Conservation (phyloP, 169 alveolate genomes). For the Plasmodium yoelii region DNA sequence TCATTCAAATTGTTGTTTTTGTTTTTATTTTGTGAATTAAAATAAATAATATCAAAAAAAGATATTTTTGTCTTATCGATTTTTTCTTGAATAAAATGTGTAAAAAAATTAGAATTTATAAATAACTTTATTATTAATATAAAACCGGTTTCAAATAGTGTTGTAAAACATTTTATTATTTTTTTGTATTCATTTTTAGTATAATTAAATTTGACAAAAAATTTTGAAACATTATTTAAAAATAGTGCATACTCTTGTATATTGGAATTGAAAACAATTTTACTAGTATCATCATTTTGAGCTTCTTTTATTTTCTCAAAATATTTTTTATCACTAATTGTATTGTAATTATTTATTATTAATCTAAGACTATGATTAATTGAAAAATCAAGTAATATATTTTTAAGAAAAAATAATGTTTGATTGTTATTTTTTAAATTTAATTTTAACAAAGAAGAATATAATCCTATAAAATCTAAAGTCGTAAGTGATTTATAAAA, state of each 20-base stretch:
- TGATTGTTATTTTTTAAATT: slow-evolving; percentile 12
- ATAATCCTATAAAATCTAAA: slow-evolving; percentile 11
- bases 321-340: too few relatives aligned
- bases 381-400: slow-evolving; percentile 15
- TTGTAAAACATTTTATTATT: slow-evolving; percentile 27
- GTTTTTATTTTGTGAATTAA: too few relatives aligned
- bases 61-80: too few relatives aligned
- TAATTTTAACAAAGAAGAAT: slow-evolving; percentile 28
- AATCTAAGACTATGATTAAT: neutral
- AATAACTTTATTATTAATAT: slow-evolving; percentile 2
- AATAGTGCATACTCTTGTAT: slow-evolving; percentile 29
- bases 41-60: too few relatives aligned
- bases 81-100: too few relatives aligned
- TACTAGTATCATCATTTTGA: too few relatives aligned
- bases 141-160: slow-evolving; percentile 37
- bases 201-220: slow-evolving; percentile 25
- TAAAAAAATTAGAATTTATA: too few relatives aligned
- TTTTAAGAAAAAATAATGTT: neutral
- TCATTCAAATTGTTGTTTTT: too few relatives aligned
- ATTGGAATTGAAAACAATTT: neutral
- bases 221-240: slow-evolving; percentile 44
- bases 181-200: slow-evolving; percentile 12
- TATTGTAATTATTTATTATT: neutral
- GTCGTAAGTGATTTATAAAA: slow-evolving; percentile 8
- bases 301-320: too few relatives aligned